These are phyloP conservation scores for Capsicum chinense DNA, from an alignment of 257 asterid genomes.

Conservation along the genomic window DNA sequence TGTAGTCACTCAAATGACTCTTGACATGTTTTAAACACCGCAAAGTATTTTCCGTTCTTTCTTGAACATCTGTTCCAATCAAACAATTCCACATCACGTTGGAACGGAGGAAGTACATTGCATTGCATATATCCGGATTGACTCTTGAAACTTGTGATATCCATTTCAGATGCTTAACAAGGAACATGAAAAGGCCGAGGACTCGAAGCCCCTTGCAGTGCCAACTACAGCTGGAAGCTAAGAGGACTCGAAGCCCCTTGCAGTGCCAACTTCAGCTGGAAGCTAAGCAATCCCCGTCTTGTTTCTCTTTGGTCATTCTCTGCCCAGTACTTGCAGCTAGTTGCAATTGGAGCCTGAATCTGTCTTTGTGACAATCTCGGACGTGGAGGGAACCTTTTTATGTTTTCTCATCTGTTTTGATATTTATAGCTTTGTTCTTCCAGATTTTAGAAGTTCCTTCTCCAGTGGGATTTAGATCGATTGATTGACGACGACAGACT, in stretches of 20 bases:
- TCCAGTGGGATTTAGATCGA: not conserved
- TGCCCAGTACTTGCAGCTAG: not conserved
- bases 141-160: not conserved
- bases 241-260: constrained; percentile 77
- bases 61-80: not conserved
- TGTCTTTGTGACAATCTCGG: not conserved
- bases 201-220: constrained; percentile 72
- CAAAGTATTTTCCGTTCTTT: not conserved
- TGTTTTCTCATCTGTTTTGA: not conserved
- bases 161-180: constrained; percentile 85
- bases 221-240: constrained; percentile 75
- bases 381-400: not conserved
- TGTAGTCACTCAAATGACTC: not conserved
- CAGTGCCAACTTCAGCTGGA: constrained; percentile 68
- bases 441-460: not conserved
- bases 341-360: constrained; percentile 8
- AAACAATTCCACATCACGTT: not conserved
- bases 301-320: not conserved
- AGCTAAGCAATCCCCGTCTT: constrained; percentile 41
- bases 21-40: not conserved
- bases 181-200: constrained; percentile 91
- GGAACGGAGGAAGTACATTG: not conserved
- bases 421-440: not conserved
- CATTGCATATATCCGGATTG: not conserved
- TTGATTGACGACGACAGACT: not conserved